Percentiles rank a stretch among this genome's conserved stretches.
Evolutionary conservation across 2,329 filamentous ascomycete genomes (phyloP).

Genomic region (Ophiostoma quercus): DNA sequence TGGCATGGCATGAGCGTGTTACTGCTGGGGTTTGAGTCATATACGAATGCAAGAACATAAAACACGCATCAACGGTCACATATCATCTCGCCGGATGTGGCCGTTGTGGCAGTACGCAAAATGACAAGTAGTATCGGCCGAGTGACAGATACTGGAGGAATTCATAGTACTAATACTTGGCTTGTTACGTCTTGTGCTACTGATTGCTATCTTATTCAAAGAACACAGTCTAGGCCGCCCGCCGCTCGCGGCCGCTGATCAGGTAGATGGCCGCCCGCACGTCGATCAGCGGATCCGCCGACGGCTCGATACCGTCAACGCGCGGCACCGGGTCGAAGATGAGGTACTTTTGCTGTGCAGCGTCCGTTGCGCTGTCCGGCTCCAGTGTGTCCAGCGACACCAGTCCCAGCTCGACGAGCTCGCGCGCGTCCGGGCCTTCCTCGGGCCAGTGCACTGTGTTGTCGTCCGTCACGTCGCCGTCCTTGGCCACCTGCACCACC

Average conservation of each 20-base stretch:
- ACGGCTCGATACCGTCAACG: constrained; percentile 48
- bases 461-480: constrained; percentile 32
- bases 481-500: constrained; percentile 41
- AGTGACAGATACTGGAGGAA: neutral
- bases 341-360: constrained; percentile 45
- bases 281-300: constrained; percentile 52
- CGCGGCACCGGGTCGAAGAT: constrained; percentile 58
- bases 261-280: constrained; percentile 52
- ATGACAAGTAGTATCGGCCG: constrained; percentile 3
- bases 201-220: neutral
- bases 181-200: constrained; percentile 4
- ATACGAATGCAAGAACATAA: too few species aligned
- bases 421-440: constrained; percentile 47
- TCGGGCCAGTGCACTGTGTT: constrained; percentile 45
- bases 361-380: constrained; percentile 37
- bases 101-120: neutral
- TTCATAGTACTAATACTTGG: neutral
- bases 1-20: neutral
- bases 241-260: neutral
- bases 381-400: constrained; percentile 41
- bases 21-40: neutral
- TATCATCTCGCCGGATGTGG: neutral
- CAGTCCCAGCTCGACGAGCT: constrained; percentile 47
- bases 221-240: constrained; percentile 2
- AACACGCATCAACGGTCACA: neutral